Evolutionary conservation across 116 monocot species (phyloP).

Genomic region (Phalaenopsis hybrid): DNA sequence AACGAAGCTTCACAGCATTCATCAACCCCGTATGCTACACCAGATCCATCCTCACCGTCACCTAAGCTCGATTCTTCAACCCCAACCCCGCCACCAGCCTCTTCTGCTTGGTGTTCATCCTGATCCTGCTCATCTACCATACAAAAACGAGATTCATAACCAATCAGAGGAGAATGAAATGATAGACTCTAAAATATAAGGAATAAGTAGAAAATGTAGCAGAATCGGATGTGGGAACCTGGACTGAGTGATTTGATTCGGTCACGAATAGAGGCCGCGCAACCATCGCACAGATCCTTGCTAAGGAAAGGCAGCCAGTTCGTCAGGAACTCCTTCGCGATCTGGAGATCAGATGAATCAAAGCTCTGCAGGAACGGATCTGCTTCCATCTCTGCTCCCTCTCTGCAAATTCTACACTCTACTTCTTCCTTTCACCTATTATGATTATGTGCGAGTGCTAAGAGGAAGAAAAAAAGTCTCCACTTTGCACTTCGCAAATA

Average conservation of each 20-base stretch:
- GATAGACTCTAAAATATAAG: background rate
- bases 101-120: background rate
- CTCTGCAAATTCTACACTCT: background rate
- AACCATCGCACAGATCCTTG: slow-evolving; percentile 55
- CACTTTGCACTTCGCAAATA: no score
- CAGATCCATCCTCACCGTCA: background rate
- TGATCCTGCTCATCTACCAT: background rate
- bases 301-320: slow-evolving; percentile 87
- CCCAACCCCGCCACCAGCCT: background rate
- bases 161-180: background rate
- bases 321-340: slow-evolving; percentile 77
- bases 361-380: slow-evolving; percentile 42
- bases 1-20: background rate
- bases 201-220: background rate
- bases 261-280: slow-evolving; percentile 38
- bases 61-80: background rate
- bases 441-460: no score
- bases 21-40: background rate
- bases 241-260: slow-evolving; percentile 64
- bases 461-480: no score
- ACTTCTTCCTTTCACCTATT: no score
- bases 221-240: slow-evolving; percentile 7
- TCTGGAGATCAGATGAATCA: slow-evolving; percentile 51
- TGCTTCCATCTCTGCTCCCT: slow-evolving; percentile 13
- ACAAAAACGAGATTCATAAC: slow-evolving; percentile 1